Evolutionary conservation across 2,329 filamentous ascomycete species (phyloP).

Genomic region (Chalara sp.): DNA sequence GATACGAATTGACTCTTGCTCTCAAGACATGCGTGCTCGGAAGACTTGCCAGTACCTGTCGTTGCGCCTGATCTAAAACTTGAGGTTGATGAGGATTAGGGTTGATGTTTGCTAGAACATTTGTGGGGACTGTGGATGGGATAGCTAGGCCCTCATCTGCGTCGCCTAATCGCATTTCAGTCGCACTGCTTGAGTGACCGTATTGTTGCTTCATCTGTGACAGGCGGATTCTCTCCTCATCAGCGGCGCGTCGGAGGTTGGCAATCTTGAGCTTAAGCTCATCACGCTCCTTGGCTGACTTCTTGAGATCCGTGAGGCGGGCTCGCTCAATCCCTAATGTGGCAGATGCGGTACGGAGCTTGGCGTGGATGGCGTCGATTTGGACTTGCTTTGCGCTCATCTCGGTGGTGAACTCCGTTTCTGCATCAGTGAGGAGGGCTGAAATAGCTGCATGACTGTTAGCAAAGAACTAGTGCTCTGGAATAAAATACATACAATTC

Average conservation of each 20-base stretch:
- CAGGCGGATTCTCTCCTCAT: conserved; percentile 57
- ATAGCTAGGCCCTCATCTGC: conserved; percentile 25
- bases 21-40: conserved; percentile 56
- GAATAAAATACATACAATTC: conserved; percentile 53
- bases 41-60: conserved; percentile 35
- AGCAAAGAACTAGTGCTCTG: conserved; percentile 10
- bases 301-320: conserved; percentile 63
- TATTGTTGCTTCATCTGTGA: conserved; percentile 40
- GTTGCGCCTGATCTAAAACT: conserved; percentile 35
- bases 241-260: conserved; percentile 69
- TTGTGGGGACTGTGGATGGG: conserved; percentile 12
- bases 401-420: conserved; percentile 72
- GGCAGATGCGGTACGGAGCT: conserved; percentile 73
- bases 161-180: conserved; percentile 38
- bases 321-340: conserved; percentile 73
- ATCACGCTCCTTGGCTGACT: conserved; percentile 57
- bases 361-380: conserved; percentile 74
- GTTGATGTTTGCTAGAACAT: conserved; percentile 21
- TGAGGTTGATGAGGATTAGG: conserved; percentile 31
- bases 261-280: conserved; percentile 61
- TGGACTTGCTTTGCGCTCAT: conserved; percentile 77
- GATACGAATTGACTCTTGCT: conserved; percentile 64
- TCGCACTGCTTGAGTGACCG: conserved; percentile 44
- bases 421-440: conserved; percentile 71
- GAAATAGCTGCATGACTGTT: conserved; percentile 61